Percentiles rank a stretch among this genome's conserved stretches.
Conservation (phyloP, 176 grass and related monocot species). For the Saccharum officinarum region DNA sequence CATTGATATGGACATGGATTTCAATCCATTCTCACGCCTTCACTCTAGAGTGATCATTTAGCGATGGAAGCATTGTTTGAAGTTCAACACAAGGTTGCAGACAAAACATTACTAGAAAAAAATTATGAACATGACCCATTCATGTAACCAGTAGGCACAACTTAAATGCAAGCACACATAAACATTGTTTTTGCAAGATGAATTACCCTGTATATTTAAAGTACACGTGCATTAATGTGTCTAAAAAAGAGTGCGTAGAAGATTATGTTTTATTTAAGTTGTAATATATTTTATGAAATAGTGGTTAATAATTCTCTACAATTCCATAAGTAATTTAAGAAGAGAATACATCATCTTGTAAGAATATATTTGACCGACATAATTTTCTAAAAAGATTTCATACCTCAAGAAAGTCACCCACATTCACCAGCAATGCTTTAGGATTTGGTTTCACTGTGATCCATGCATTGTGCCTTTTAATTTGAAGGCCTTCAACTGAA, state of each 20-base stretch:
- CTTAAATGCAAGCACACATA: neutral
- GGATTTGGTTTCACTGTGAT: slow-evolving; percentile 28
- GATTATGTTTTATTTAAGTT: neutral
- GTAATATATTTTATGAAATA: neutral
- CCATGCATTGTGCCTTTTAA: slow-evolving; percentile 39
- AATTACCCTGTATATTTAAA: neutral
- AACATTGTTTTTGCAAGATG: neutral
- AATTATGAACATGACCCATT: no score
- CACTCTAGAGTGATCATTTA: neutral
- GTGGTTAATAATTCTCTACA: neutral
- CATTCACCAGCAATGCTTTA: slow-evolving; percentile 45
- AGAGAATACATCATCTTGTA: neutral
- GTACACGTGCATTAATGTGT: neutral
- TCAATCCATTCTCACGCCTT: neutral
- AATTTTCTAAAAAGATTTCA: neutral
- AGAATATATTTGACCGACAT: neutral
- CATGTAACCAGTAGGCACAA: neutral
- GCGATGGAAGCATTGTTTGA: neutral
- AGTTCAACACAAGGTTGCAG: neutral
- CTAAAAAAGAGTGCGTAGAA: neutral
- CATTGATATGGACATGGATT: no score
- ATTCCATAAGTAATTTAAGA: neutral
- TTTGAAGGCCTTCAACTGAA: slow-evolving; percentile 48
- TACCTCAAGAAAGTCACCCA: slow-evolving; percentile 58
- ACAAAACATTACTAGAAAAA: neutral